phyloP scores from a whole-genome alignment of 148 eudicot genomes.

The Silene latifolia region DNA sequence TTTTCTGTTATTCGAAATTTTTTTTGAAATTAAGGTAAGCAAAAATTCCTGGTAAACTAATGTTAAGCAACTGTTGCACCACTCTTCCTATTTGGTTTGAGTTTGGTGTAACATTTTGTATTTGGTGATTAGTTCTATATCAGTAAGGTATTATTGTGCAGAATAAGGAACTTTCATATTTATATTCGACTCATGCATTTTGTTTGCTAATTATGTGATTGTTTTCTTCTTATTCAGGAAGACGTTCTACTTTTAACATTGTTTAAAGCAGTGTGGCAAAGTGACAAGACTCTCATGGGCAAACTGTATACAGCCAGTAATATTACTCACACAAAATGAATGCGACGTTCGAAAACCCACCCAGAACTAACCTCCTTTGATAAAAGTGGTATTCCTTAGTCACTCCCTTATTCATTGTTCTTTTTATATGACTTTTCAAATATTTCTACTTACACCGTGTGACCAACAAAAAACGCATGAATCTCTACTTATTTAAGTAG shows the following conservation, averaged over 20 bases:
- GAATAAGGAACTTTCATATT: conserved; percentile 2
- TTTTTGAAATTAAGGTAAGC: no score
- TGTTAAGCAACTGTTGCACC: neutral
- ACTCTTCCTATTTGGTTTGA: neutral
- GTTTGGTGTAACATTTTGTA: neutral
- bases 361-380: conserved; percentile 25
- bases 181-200: neutral
- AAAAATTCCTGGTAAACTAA: neutral
- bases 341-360: conserved; percentile 31
- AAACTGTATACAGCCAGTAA: conserved; percentile 3
- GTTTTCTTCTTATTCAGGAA: conserved; percentile 10
- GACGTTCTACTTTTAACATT: neutral
- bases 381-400: conserved; percentile 17
- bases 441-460: conserved; percentile 21
- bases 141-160: neutral
- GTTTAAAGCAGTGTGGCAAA: conserved; percentile 13
- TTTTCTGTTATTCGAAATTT: neutral
- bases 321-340: conserved; percentile 36
- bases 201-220: neutral
- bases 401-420: conserved; percentile 24
- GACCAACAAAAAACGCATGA: conserved; percentile 48
- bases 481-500: conserved; percentile 29
- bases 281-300: conserved; percentile 12
- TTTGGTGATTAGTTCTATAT: neutral
- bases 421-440: conserved; percentile 24